Evolutionary conservation across 2,329 filamentous ascomycete species (phyloP).

Genomic region (Xylaria sp.): DNA sequence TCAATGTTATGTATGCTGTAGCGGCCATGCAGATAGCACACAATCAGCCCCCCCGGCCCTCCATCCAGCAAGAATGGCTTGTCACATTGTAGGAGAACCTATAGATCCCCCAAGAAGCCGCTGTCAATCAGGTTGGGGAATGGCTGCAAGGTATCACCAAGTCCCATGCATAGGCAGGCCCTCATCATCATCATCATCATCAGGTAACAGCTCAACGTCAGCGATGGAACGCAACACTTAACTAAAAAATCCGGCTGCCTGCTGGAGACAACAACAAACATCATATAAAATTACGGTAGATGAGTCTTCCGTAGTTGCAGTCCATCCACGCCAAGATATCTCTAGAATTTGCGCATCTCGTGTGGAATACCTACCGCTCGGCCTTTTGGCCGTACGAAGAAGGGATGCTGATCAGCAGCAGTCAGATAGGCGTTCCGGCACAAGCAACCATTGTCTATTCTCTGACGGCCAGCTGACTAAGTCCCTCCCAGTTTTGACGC

Average conservation of each 20-base stretch:
- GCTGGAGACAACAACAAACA: slow-evolving; percentile 27
- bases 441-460: slow-evolving; percentile 11
- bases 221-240: slow-evolving; percentile 32
- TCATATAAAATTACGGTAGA: slow-evolving; percentile 8
- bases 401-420: slow-evolving; percentile 18
- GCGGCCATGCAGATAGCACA: slow-evolving; percentile 33
- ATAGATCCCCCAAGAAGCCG: slow-evolving; percentile 24
- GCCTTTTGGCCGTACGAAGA: slow-evolving; percentile 18
- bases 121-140: slow-evolving; percentile 33
- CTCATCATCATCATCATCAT: slow-evolving; percentile 6
- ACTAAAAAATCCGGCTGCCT: slow-evolving; percentile 28
- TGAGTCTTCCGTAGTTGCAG: slow-evolving; percentile 5
- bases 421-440: not conserved
- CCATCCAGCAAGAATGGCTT: slow-evolving; percentile 25
- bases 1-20: slow-evolving; percentile 34
- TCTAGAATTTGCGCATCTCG: slow-evolving; percentile 14
- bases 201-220: slow-evolving; percentile 31
- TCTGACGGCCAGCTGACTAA: slow-evolving; percentile 7
- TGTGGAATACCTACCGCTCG: slow-evolving; percentile 16
- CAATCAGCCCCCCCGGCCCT: slow-evolving; percentile 7
- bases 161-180: slow-evolving; percentile 28
- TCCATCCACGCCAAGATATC: slow-evolving; percentile 13
- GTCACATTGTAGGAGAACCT: slow-evolving; percentile 18
- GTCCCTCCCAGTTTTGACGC: slow-evolving; percentile 12
- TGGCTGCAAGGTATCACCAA: slow-evolving; percentile 29